These are phyloP conservation scores for Parsonsia alboflavescens DNA, from an alignment of 257 asterid genomes.

Conservation along the genomic window DNA sequence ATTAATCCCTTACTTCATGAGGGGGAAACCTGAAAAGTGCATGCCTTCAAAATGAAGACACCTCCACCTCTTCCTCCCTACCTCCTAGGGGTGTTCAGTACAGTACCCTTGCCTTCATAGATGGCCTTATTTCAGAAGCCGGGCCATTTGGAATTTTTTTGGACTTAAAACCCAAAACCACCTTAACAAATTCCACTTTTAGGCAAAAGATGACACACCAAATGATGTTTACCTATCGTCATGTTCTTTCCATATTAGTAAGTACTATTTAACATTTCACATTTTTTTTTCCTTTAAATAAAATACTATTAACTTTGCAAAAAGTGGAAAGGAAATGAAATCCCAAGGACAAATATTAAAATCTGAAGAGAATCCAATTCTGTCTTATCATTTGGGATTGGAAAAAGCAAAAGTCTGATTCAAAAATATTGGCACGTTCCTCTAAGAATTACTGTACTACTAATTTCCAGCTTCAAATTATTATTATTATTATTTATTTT, in stretches of 20 bases:
- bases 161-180: neutral
- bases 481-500: neutral
- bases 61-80: no score
- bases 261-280: neutral
- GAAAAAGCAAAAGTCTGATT: conserved; percentile 3
- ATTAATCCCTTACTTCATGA: no score
- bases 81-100: no score
- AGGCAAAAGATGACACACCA: neutral
- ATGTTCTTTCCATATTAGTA: neutral
- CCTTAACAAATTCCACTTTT: neutral
- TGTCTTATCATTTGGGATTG: neutral
- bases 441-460: neutral
- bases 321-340: conserved; percentile 1
- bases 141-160: no score
- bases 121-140: no score
- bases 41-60: no score
- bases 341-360: neutral
- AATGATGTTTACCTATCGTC: neutral
- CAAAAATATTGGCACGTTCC: neutral
- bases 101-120: no score
- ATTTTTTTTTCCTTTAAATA: neutral
- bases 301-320: neutral
- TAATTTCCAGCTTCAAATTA: no score
- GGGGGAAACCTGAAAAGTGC: no score
- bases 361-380: neutral